A percentile compares a stretch with the other conserved stretches of the same genome.
These are phyloP conservation scores for Sclerotinia nivalis DNA, from an alignment of 2,329 filamentous ascomycete genomes.

Conservation along the genomic window DNA sequence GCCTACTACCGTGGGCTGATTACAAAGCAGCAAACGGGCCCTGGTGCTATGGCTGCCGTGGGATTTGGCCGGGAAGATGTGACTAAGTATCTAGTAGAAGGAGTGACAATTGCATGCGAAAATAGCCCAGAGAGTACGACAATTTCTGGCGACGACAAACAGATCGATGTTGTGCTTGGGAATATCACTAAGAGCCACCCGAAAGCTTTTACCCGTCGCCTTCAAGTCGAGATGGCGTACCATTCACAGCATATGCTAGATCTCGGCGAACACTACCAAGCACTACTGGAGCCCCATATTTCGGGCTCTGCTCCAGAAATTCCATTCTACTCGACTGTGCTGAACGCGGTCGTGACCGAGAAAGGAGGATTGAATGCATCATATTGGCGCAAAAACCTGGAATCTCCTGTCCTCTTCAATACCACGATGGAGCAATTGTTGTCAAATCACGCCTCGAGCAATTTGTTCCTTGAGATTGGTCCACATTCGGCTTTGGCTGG, in stretches of 20 bases:
- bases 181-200: neutral
- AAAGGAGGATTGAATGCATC: neutral
- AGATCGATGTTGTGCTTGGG: neutral
- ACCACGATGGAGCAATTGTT: neutral
- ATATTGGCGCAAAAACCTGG: slow-evolving; percentile 7
- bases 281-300: neutral
- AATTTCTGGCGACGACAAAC: slow-evolving; percentile 2
- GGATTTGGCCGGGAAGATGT: slow-evolving; percentile 1
- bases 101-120: neutral
- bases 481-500: slow-evolving; percentile 4
- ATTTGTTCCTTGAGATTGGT: neutral
- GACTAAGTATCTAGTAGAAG: neutral
- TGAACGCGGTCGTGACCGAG: neutral
- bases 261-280: neutral
- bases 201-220: slow-evolving; percentile 38
- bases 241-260: slow-evolving; percentile 41
- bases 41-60: slow-evolving; percentile 1
- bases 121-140: neutral
- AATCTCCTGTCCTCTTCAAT: neutral
- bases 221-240: slow-evolving; percentile 45
- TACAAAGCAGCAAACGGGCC: neutral
- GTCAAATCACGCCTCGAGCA: neutral
- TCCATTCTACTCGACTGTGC: slow-evolving; percentile 7
- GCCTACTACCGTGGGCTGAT: slow-evolving; percentile 45
- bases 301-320: neutral